Evolutionary conservation across 768 basidiomycete species (phyloP).

Genomic region (Glaciozyma martinii): DNA sequence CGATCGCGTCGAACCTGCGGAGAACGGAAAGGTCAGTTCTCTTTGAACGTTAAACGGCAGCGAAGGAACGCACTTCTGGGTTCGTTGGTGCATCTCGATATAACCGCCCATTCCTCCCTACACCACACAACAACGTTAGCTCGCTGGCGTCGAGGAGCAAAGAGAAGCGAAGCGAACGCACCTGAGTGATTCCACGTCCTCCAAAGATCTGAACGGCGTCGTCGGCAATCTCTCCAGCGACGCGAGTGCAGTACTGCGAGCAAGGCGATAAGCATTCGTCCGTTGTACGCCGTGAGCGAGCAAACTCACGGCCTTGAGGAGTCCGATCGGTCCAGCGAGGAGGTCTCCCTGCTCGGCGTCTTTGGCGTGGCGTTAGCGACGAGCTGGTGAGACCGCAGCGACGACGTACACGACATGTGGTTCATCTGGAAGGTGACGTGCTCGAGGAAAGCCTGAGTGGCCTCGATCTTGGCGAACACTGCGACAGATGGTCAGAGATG

Average conservation of each 20-base stretch:
- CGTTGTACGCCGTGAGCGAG: not conserved
- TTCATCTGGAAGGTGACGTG: constrained; percentile 47
- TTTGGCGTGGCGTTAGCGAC: constrained; percentile 8
- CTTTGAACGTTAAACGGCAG: no score
- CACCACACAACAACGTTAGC: not conserved
- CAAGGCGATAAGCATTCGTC: no score
- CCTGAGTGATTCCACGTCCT: constrained; percentile 68
- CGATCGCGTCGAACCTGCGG: constrained; percentile 22
- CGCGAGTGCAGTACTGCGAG: constrained; percentile 16
- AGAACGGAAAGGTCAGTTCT: no score
- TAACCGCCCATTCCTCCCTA: constrained; percentile 11
- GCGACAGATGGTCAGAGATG: constrained; percentile 37
- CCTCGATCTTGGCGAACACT: constrained; percentile 79
- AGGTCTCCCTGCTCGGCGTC: constrained; percentile 28
- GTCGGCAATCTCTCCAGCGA: constrained; percentile 34
- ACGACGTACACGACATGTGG: not conserved
- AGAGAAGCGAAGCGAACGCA: constrained; percentile 9
- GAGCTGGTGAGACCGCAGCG: not conserved
- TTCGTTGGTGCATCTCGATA: constrained; percentile 12
- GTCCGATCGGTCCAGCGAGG: constrained; percentile 30
- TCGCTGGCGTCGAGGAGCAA: no score
- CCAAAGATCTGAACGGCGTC: constrained; percentile 78
- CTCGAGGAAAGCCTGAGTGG: constrained; percentile 72
- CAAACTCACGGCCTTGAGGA: constrained; percentile 16
- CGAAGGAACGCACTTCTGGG: not conserved